phyloP scores from a whole-genome alignment of 192 early-diverging fungal genomes.

The Phlyctochytrium planicorne region DNA sequence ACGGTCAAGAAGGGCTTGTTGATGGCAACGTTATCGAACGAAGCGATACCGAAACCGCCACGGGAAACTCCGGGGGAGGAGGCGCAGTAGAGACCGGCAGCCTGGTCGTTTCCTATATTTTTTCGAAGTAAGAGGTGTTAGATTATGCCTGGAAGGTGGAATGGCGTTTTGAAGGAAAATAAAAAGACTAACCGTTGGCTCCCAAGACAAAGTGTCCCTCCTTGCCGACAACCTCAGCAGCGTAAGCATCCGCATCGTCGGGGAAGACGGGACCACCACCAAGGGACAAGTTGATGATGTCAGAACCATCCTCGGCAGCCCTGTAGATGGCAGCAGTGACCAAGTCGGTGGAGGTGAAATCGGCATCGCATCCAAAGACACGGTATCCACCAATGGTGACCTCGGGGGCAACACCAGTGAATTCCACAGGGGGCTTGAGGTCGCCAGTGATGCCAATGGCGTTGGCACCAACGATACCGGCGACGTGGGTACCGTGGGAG shows the following conservation, averaged over 20 bases:
- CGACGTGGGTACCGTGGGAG: constrained; percentile 53
- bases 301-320: constrained; percentile 68
- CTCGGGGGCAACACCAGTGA: constrained; percentile 76
- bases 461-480: constrained; percentile 46
- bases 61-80: constrained; percentile 13
- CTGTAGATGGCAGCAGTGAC: constrained; percentile 74
- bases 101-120: constrained; percentile 86
- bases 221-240: constrained; percentile 50
- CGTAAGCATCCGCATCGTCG: constrained; percentile 60
- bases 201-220: constrained; percentile 50
- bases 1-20: constrained; percentile 13
- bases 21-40: constrained; percentile 17
- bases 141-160: too few relatives aligned
- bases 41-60: constrained; percentile 28
- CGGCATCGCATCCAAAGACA: constrained; percentile 37
- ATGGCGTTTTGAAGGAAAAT: too few relatives aligned
- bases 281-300: constrained; percentile 84
- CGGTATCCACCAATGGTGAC: constrained; percentile 79
- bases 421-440: constrained; percentile 16
- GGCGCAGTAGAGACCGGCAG: constrained; percentile 52
- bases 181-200: too few relatives aligned
- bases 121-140: too few relatives aligned
- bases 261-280: constrained; percentile 63
- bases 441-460: constrained; percentile 25
- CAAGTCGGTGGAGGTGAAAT: constrained; percentile 60